These are phyloP conservation scores for Epithemia pelagica DNA, from an alignment of 108 stramenopile species.

Conservation along the genomic window DNA sequence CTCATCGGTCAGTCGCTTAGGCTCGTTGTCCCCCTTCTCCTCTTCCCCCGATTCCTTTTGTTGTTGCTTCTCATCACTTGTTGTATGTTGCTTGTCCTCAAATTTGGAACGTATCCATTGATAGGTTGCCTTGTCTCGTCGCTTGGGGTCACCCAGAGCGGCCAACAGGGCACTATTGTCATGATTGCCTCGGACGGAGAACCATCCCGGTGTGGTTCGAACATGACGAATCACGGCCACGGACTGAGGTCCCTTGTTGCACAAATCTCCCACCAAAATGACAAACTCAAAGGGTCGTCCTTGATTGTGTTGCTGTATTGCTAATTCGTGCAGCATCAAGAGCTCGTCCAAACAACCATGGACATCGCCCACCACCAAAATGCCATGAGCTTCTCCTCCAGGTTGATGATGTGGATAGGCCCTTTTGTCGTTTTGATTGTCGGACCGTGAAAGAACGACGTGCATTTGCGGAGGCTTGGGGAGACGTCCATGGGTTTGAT, in stretches of 20 bases:
- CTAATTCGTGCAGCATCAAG: slow-evolving; percentile 47
- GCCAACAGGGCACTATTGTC: slow-evolving; percentile 76
- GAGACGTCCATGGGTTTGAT: slow-evolving; percentile 21
- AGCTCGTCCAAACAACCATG: slow-evolving; percentile 80
- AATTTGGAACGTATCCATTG: slow-evolving; percentile 47
- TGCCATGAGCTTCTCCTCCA: background rate
- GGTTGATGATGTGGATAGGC: background rate
- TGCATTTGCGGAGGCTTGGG: slow-evolving; percentile 27
- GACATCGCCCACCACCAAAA: slow-evolving; percentile 80
- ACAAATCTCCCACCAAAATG: slow-evolving; percentile 85
- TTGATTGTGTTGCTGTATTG: slow-evolving; percentile 31
- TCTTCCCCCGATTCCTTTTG: background rate
- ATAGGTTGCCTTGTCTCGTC: slow-evolving; percentile 36
- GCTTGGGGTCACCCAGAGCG: slow-evolving; percentile 44
- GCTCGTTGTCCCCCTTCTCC: background rate
- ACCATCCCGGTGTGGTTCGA: slow-evolving; percentile 43
- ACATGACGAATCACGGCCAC: slow-evolving; percentile 58
- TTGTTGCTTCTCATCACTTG: slow-evolving; percentile 5
- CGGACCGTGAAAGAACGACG: slow-evolving; percentile 1
- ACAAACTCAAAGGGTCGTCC: slow-evolving; percentile 40
- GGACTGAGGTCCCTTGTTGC: slow-evolving; percentile 85
- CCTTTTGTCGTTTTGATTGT: background rate
- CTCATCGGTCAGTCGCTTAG: slow-evolving; percentile 36
- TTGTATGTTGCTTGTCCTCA: background rate
- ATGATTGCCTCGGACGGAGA: slow-evolving; percentile 82